Conservation (phyloP, 169 alveolate genomes). For the Eimeria nieschulzi region DNA sequence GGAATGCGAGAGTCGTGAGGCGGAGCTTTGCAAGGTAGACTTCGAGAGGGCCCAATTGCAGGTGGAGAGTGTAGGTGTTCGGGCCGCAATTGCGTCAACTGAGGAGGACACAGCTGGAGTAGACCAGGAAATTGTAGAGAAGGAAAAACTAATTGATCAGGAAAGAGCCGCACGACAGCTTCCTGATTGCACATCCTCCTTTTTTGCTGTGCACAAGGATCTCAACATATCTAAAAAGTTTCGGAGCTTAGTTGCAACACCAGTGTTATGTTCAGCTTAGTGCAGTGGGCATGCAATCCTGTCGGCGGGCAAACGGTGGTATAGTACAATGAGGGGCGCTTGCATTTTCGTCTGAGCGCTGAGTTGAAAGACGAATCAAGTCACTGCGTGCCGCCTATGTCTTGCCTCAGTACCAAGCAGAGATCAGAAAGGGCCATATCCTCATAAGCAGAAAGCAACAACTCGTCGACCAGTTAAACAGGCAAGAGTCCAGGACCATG, state of each 20-base stretch:
- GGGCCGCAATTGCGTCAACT: conserved; percentile 84
- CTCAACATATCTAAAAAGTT: too few species aligned
- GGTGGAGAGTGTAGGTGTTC: conserved; percentile 88
- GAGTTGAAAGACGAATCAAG: too few species aligned
- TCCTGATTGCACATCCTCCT: too few species aligned
- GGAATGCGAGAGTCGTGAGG: conserved; percentile 83
- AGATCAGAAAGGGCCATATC: conserved; percentile 89
- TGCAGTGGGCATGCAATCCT: too few species aligned
- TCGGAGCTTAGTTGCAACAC: too few species aligned
- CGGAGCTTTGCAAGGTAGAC: conserved; percentile 85
- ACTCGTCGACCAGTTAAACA: conserved; percentile 89
- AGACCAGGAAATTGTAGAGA: conserved; percentile 77
- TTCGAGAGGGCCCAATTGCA: conserved; percentile 90
- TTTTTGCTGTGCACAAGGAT: too few species aligned
- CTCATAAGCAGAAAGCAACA: conserved; percentile 90
- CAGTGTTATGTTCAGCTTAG: too few species aligned
- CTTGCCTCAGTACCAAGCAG: conserved; percentile 79
- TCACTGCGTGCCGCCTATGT: background rate
- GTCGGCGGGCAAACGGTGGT: background rate
- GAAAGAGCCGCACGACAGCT: background rate
- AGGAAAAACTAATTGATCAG: conserved; percentile 78
- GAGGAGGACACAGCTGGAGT: conserved; percentile 60
- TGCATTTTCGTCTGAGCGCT: background rate
- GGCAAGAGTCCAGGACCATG: conserved; percentile 4
- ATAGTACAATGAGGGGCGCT: background rate